Evolutionary conservation across 441 rosid genomes (phyloP).

Genomic region (Biscutella laevigata): DNA sequence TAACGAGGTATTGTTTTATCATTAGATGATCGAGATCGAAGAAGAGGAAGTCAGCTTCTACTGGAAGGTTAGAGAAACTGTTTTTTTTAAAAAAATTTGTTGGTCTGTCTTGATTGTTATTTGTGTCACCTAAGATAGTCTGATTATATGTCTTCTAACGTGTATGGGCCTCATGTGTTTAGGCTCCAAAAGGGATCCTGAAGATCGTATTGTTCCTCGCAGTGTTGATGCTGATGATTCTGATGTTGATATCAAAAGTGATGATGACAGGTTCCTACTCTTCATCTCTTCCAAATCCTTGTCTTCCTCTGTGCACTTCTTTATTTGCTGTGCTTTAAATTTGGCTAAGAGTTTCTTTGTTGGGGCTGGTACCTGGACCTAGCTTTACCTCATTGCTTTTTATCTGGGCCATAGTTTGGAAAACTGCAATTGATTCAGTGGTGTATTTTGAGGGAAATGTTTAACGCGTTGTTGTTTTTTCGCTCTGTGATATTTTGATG

Average conservation of each 20-base stretch:
- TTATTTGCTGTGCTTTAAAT: neutral
- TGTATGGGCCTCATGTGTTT: slow-evolving; percentile 4
- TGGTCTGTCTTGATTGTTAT: neutral
- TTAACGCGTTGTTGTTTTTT: neutral
- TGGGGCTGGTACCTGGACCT: neutral
- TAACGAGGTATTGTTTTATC: neutral
- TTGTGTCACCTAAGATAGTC: neutral
- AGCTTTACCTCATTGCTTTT: neutral
- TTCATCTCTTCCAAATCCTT: neutral
- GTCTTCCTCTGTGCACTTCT: neutral
- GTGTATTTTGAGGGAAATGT: neutral
- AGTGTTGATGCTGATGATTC: slow-evolving; percentile 95
- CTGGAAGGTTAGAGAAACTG: slow-evolving; percentile 48
- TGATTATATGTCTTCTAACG: slow-evolving; percentile 11
- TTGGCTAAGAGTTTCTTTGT: neutral
- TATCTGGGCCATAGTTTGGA: neutral
- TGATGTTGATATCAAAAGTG: slow-evolving; percentile 71
- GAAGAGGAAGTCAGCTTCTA: slow-evolving; percentile 63
- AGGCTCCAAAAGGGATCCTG: slow-evolving; percentile 69
- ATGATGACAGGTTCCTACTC: slow-evolving; percentile 58
- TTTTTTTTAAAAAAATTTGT: too few species aligned
- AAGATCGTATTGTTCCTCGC: slow-evolving; percentile 72
- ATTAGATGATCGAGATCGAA: slow-evolving; percentile 80
- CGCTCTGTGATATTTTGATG: neutral
- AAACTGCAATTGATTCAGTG: neutral